A percentile compares a stretch with the other conserved stretches of the same genome.
phyloP scores from a whole-genome alignment of 1,284 basidiomycete species.

The Entoloma clypeatum region DNA sequence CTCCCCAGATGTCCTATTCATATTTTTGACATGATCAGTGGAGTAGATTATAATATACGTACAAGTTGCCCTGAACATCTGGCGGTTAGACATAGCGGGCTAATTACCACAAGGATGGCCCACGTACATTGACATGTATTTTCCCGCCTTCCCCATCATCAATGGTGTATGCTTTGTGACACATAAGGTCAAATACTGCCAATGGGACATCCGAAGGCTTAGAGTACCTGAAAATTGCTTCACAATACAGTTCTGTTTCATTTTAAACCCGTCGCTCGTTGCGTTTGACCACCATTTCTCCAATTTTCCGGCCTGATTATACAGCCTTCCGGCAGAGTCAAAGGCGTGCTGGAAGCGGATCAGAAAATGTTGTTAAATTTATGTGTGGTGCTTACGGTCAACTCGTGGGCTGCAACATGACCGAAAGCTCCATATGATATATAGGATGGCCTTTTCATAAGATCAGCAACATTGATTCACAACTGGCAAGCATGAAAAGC shows the following conservation, averaged over 20 bases:
- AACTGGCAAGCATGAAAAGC: constrained; percentile 1
- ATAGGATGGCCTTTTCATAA: constrained; percentile 70
- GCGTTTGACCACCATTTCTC: constrained; percentile 85
- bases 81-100: constrained; percentile 5
- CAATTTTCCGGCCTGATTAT: constrained; percentile 79
- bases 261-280: constrained; percentile 82
- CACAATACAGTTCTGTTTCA: constrained; percentile 83
- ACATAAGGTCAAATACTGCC: constrained; percentile 10
- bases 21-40: constrained; percentile 13
- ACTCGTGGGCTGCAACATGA: constrained; percentile 84
- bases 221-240: constrained; percentile 75
- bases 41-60: constrained; percentile 23
- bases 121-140: constrained; percentile 80
- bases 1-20: constrained; percentile 74
- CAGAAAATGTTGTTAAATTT: background rate
- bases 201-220: background rate
- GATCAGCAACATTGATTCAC: background rate
- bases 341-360: constrained; percentile 71
- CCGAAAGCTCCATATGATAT: constrained; percentile 91
- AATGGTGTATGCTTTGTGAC: constrained; percentile 69
- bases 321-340: constrained; percentile 84
- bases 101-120: background rate
- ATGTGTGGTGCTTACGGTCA: constrained; percentile 59
- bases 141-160: constrained; percentile 82
- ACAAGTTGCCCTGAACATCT: constrained; percentile 64